These are phyloP conservation scores for Yarrowia sp. DNA, from an alignment of 805 yeast species.

Conservation along the genomic window DNA sequence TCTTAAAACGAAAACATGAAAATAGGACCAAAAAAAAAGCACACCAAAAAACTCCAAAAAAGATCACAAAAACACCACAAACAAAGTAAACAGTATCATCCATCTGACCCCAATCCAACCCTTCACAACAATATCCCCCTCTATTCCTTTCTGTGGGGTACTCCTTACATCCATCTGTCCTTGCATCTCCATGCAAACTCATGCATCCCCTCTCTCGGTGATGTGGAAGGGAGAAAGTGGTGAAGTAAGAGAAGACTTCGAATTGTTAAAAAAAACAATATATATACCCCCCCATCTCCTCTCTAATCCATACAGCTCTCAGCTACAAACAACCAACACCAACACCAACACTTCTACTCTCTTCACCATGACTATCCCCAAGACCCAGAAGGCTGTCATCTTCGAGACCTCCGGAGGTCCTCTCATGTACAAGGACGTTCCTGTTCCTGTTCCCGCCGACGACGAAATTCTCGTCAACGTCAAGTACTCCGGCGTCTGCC, in stretches of 20 bases:
- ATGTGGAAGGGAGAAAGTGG: slow-evolving; percentile 11
- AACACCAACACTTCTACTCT: neutral
- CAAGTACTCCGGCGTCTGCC: slow-evolving; percentile 91
- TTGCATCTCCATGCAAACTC: too few species aligned
- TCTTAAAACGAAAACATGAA: too few species aligned
- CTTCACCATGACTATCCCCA: slow-evolving; percentile 55
- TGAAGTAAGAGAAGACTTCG: too few species aligned
- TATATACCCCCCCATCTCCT: neutral
- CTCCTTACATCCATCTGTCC: too few species aligned
- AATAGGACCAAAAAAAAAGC: too few species aligned
- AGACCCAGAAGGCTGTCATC: slow-evolving; percentile 72
- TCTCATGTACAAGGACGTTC: slow-evolving; percentile 71
- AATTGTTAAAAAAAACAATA: neutral
- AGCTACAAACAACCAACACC: neutral
- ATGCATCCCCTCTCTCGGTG: slow-evolving; percentile 3
- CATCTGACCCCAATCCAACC: too few species aligned
- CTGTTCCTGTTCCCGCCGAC: slow-evolving; percentile 80
- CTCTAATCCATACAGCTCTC: too few species aligned
- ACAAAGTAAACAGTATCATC: too few species aligned
- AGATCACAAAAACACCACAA: too few species aligned
- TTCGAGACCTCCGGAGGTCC: slow-evolving; percentile 72
- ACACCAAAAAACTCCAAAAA: too few species aligned
- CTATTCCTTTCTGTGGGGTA: too few species aligned
- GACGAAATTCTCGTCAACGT: slow-evolving; percentile 81
- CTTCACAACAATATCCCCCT: too few species aligned